phyloP scores from a whole-genome alignment of 1,284 basidiomycete genomes.

The Puccinia horiana region DNA sequence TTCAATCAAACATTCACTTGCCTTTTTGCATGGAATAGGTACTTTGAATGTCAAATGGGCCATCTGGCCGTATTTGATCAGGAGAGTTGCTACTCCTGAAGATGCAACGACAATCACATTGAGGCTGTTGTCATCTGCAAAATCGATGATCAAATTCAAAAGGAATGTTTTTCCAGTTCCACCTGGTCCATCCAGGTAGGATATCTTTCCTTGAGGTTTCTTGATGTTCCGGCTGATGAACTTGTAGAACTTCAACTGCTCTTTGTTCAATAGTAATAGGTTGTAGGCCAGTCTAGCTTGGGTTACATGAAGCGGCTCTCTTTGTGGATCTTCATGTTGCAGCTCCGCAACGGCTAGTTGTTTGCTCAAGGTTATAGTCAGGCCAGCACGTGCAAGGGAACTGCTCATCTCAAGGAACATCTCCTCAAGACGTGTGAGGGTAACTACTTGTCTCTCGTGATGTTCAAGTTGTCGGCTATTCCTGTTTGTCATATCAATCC shows the following conservation, averaged over 20 bases:
- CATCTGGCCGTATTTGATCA: conserved; percentile 61
- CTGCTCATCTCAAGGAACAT: no score
- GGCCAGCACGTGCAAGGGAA: no score
- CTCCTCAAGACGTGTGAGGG: neutral
- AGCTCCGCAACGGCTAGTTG: no score
- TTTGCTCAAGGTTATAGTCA: no score
- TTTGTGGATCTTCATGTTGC: no score
- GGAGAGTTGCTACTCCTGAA: conserved; percentile 60
- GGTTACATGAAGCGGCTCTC: no score
- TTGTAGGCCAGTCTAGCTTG: neutral
- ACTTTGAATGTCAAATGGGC: conserved; percentile 63
- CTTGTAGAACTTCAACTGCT: neutral
- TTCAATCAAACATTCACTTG: neutral
- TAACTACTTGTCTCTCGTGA: no score
- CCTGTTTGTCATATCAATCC: neutral
- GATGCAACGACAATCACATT: conserved; percentile 59
- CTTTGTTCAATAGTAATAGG: neutral
- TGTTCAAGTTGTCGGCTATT: neutral
- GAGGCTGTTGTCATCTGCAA: no score
- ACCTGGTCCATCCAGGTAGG: neutral
- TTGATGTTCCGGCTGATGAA: neutral
- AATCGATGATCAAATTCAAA: no score
- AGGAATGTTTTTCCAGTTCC: conserved; percentile 63
- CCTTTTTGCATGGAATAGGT: conserved; percentile 52
- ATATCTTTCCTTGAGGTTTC: neutral